Base-by-base conservation (phyloP, 306 rosid genomes). In the Fragaria nilgerrensis region DNA sequence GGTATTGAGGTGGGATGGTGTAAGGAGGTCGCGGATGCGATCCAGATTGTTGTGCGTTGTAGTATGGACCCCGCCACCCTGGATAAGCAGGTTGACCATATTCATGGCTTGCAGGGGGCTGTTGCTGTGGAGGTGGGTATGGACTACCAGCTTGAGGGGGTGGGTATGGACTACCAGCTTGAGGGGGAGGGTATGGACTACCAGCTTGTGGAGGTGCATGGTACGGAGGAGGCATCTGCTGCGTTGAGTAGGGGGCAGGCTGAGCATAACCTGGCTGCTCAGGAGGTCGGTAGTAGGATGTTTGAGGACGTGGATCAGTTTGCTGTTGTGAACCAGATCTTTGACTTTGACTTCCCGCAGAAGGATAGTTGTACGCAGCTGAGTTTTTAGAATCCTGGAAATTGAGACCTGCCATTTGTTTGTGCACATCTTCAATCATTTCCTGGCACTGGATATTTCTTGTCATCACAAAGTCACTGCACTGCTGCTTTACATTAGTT, bases 31-130 rank as follows among this genome's bases (percentile, higher is more conserved):
- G 95, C 41, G 94, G 92, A 66, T 77, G 83, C 34, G 97, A 82
- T 47, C 81, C 85, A 27, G 97, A 83, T 72, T 95, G 97, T 44
- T 91, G 93, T n/a, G 84, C 75, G 50, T 89, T 90, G 83, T 95
- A 89, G 86, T 95, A 95, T 1, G 92, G 90, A 59, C 97, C 97
- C 17, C 93, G 96, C 99, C 99, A 92, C 79, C 99, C 97, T 0
- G 97, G 99, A 87, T 92, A 95, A 3, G 97, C 93, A 19, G 97
- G 99, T 76, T 92, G 97, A 72, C 99, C 97, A 70, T 92, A 92
- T 78, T 92, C 99, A 37, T 92, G 92, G 86, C 68, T 81, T 15
- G 84, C 75, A 2, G 93, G 89, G 56, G 90, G 90, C 79, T 84
- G 96, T 65, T 89, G 98, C 48, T 88, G 97, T 45, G 90, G 20